Base-by-base conservation (phyloP, 176 grass and related monocot genomes). In the Coix lacrymajobi region DNA sequence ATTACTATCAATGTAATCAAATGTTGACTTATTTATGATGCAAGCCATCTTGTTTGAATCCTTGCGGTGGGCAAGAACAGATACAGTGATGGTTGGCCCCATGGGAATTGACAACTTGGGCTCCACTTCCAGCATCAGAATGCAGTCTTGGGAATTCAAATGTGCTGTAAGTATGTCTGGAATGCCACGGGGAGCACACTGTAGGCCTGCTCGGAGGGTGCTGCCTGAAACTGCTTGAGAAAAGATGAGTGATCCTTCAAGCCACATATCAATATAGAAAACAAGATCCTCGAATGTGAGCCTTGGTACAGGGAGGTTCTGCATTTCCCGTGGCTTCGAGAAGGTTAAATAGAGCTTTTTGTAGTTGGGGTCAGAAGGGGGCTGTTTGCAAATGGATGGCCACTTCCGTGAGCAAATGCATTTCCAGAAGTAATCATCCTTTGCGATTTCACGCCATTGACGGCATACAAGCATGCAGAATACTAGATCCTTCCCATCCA, bases 341-440 rank as follows among this genome's bases (percentile, higher is more conserved):
- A 92, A 95, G 20, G 79, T 90, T 62, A 89, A 62, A 52, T 92
- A 95, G 51, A 95, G 78, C 28, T 72, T 84, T 60, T 84, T 57
- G 69, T 84, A 95, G 34, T 82, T 95, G 74, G 83, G 10, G 22
- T 81, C 87, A 36, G 82, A 16, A 86, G 87, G 93, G 54, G 88
- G 84, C 63, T 81, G 79, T 51, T 83, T 92, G 83, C 85, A 87
- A 84, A 92, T 78, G 48, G 93, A 92, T 3, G 93, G 93, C 90
- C 93, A 95, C 58, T 88, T 92, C 43, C 82, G 56, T 0, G 87
- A 62, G 71, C 93, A 95, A 54, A 92, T 90, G 60, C 93, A 92
- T 90, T 92, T 90, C 93, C 93, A 95, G 73, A 95, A 90, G 69
- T 90, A 95, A 65, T 95, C 93, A 15, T 95, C 93, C 76, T 80